Evolutionary conservation across 2,329 filamentous ascomycete genomes (phyloP).

Genomic region (Talaromyces amestolkiae): DNA sequence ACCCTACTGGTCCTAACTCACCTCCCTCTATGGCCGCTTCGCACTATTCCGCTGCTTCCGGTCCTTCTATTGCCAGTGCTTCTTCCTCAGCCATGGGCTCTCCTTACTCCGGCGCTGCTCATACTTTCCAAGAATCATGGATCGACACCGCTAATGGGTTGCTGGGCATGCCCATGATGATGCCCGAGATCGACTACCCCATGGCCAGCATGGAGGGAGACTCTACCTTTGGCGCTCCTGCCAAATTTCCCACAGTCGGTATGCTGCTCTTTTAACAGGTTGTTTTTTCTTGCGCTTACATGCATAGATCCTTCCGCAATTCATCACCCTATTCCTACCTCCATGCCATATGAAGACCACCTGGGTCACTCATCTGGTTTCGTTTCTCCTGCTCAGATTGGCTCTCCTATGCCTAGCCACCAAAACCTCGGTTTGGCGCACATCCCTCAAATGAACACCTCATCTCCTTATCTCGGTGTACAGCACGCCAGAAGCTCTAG

Average conservation of each 20-base stretch:
- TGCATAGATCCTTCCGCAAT: constrained; percentile 16
- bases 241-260: constrained; percentile 37
- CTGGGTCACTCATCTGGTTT: constrained; percentile 31
- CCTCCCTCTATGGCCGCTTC: constrained; percentile 35
- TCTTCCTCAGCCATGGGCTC: constrained; percentile 67
- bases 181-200: constrained; percentile 56
- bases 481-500: constrained; percentile 7
- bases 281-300: background rate
- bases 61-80: constrained; percentile 55
- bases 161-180: constrained; percentile 56
- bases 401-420: constrained; percentile 33
- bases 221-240: constrained; percentile 39
- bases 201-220: constrained; percentile 47
- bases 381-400: constrained; percentile 35
- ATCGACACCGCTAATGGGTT: constrained; percentile 52
- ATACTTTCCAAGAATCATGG: constrained; percentile 61
- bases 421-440: constrained; percentile 30
- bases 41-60: constrained; percentile 50
- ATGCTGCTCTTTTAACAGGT: background rate
- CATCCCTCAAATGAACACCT: constrained; percentile 24
- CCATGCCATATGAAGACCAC: constrained; percentile 38
- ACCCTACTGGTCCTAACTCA: constrained; percentile 29
- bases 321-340: constrained; percentile 27
- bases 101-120: constrained; percentile 61
- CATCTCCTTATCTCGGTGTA: constrained; percentile 65